Evolutionary conservation across 805 yeast species (phyloP).

Genomic region (Candida corydali): DNA sequence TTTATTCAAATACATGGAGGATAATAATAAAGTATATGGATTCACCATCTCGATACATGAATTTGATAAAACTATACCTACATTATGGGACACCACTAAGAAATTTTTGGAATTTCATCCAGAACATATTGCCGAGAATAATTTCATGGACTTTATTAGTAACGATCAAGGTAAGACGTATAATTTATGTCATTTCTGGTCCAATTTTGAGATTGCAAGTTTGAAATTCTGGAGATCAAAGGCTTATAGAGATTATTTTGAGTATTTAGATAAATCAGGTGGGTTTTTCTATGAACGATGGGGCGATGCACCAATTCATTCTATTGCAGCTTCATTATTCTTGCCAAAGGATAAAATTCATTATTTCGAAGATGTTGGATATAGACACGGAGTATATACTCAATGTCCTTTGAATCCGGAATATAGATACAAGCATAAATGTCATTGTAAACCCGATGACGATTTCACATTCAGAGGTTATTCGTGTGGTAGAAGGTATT

Average conservation of each 20-base stretch:
- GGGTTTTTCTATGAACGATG: slow-evolving; percentile 93
- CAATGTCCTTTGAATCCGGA: slow-evolving; percentile 71
- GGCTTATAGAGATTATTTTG: slow-evolving; percentile 68
- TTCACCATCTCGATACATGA: slow-evolving; percentile 83
- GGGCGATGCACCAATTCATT: slow-evolving; percentile 95
- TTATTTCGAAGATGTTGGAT: slow-evolving; percentile 79
- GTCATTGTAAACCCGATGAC: slow-evolving; percentile 69
- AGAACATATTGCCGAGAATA: slow-evolving; percentile 55
- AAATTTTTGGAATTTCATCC: slow-evolving; percentile 50
- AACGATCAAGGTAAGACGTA: slow-evolving; percentile 68
- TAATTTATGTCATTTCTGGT: slow-evolving; percentile 88
- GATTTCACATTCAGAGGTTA: slow-evolving; percentile 61
- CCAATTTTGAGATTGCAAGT: slow-evolving; percentile 80
- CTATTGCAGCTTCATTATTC: slow-evolving; percentile 80
- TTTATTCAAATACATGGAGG: slow-evolving; percentile 77
- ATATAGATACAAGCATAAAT: slow-evolving; percentile 53
- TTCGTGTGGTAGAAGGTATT: slow-evolving; percentile 29
- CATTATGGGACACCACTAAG: slow-evolving; percentile 76
- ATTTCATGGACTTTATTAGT: slow-evolving; percentile 65
- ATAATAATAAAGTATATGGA: slow-evolving; percentile 75
- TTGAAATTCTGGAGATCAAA: slow-evolving; percentile 67
- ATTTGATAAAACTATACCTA: slow-evolving; percentile 79
- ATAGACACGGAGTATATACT: slow-evolving; percentile 75
- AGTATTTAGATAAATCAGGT: slow-evolving; percentile 71
- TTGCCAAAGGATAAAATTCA: slow-evolving; percentile 67